phyloP scores from a whole-genome alignment of 306 rosid species.

The Canavalia gladiata region DNA sequence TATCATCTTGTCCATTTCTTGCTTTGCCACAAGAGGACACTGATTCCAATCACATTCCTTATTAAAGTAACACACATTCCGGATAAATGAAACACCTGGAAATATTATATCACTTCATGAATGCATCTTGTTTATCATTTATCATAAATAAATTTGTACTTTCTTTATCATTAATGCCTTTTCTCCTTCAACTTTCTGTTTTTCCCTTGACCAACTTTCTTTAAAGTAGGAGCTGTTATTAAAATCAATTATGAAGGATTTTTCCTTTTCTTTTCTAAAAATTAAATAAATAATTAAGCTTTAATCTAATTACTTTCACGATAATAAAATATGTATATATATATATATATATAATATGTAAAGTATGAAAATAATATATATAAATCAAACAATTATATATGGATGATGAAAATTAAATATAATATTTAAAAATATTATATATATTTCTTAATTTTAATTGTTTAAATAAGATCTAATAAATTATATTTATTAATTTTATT shows the following conservation, averaged over 20 bases:
- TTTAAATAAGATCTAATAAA: too few species aligned
- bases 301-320: too few species aligned
- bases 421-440: too few species aligned
- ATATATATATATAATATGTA: background rate
- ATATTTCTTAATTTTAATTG: too few species aligned
- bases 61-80: slow-evolving; percentile 11
- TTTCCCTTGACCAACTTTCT: slow-evolving; percentile 47
- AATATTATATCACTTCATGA: slow-evolving; percentile 32
- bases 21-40: slow-evolving; percentile 34
- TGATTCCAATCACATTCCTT: slow-evolving; percentile 35
- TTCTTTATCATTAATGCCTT: slow-evolving; percentile 12
- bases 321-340: too few species aligned
- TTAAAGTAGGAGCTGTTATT: slow-evolving; percentile 26
- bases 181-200: background rate
- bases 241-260: background rate
- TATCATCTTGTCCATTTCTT: slow-evolving; percentile 29
- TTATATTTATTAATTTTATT: too few species aligned
- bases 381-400: too few species aligned
- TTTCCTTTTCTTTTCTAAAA: slow-evolving; percentile 1
- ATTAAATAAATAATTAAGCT: background rate
- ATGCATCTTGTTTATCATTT: slow-evolving; percentile 20
- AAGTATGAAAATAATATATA: too few species aligned
- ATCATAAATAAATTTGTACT: background rate
- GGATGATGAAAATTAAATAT: too few species aligned
- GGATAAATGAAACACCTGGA: slow-evolving; percentile 29